Base-by-base conservation (phyloP, 441 rosid species). In the Oxalis stricta region DNA sequence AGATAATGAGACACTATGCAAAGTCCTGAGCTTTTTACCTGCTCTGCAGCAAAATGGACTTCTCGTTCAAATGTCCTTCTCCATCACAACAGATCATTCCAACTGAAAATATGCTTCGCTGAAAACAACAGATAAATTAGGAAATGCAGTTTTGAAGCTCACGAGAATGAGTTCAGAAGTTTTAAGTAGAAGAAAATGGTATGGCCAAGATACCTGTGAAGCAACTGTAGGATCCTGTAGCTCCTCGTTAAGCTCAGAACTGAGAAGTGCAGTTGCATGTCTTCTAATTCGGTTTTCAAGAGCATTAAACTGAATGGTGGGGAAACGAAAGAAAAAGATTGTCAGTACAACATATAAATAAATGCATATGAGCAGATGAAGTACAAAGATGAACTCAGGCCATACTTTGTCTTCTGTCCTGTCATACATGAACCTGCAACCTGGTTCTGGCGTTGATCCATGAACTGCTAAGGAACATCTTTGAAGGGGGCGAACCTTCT, bases 81-180 rank as follows among this genome's bases (percentile, higher is more conserved):
- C 81, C 99, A 44, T 92, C 99, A 60, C 96, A 84, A 55, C 88
- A 82, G 64, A 92, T 74, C 95, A 92, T 87, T 47, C 99, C 99
- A 36, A 79, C 85, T 10, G 92, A 60, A 61, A 92, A 79, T 35
- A 87, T 53, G 55, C 76, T 84, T 61, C 78, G 71, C 97, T 92
- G 86, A 60, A n/a, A 72, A 68, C 53, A 61, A 60, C 21, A 69
- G 60, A 17, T 56, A 38, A 22, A 39, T 69, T 64, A 45, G 37
- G 63, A 64, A 13, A 34, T 30, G 50, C 51, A 34, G 30, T 54
- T 46, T 30, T 44, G 24, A 44, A 38, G 20, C 58, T 28, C 31
- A 26, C 10, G 2, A 26, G 10, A 26, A 5, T 6, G 31, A 6
- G 31, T 6, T 26, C 31, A 26, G 31, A 26, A 26, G 31, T 26